These are phyloP conservation scores for Luvunga scandens DNA, from an alignment of 345 rosid species.

Conservation along the genomic window DNA sequence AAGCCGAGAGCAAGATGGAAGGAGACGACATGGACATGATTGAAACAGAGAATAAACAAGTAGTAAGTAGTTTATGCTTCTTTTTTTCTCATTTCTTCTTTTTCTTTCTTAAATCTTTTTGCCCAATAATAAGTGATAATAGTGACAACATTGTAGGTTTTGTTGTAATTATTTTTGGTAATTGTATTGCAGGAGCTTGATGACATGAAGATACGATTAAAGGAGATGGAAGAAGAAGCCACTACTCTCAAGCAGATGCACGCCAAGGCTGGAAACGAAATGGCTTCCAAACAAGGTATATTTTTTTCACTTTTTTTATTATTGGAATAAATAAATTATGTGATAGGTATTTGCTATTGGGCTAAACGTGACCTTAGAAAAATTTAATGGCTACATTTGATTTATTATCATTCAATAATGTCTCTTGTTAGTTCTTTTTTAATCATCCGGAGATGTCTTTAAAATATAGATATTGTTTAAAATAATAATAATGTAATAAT, in stretches of 20 bases:
- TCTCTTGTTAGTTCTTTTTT: neutral
- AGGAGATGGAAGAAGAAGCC: conserved; percentile 65
- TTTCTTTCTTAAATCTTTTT: neutral
- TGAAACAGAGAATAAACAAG: conserved; percentile 30
- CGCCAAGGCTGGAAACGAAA: conserved; percentile 53
- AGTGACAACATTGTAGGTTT: neutral
- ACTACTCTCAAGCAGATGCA: conserved; percentile 62
- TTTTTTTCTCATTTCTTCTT: neutral
- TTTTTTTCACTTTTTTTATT: neutral
- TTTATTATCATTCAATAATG: neutral
- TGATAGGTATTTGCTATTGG: neutral
- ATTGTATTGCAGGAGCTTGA: conserved; percentile 41
- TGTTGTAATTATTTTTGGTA: neutral
- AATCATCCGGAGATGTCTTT: neutral
- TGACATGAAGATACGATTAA: conserved; percentile 49
- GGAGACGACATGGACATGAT: conserved; percentile 43
- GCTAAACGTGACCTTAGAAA: neutral
- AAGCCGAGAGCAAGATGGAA: conserved; percentile 24
- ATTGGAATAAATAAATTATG: neutral
- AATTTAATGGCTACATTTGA: too few relatives aligned
- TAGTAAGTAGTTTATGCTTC: conserved; percentile 10
- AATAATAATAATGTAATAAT: neutral
- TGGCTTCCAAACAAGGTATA: conserved; percentile 44
- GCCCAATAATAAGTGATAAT: too few relatives aligned
- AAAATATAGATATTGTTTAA: neutral